Percentiles rank a stretch among this genome's conserved stretches.
Evolutionary conservation across 2,329 filamentous ascomycete species (phyloP).

Genomic region (Stachybotrys chartarum): DNA sequence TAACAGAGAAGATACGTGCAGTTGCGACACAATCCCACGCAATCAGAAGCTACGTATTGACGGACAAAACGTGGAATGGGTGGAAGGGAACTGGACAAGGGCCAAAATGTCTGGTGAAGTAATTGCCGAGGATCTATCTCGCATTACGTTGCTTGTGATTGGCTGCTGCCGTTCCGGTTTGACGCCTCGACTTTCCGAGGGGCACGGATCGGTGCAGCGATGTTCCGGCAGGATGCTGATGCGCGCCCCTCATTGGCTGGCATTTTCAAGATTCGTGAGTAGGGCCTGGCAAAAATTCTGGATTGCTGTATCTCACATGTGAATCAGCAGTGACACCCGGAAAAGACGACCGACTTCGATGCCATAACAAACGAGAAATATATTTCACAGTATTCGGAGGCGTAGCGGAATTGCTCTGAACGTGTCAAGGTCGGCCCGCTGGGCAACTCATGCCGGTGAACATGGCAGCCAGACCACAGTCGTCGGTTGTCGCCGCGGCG

Average conservation of each 20-base stretch:
- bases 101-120: not conserved
- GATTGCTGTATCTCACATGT: not conserved
- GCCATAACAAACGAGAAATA: too few relatives aligned
- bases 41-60: conserved; percentile 5
- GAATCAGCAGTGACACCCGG: not conserved
- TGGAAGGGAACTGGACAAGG: not conserved
- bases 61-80: conserved; percentile 6
- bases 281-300: not conserved
- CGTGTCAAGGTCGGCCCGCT: not conserved
- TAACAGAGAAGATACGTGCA: too few relatives aligned
- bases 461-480: conserved; percentile 10
- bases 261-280: not conserved
- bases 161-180: conserved; percentile 21
- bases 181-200: conserved; percentile 16
- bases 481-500: conserved; percentile 15
- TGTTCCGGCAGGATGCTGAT: conserved; percentile 6
- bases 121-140: conserved; percentile 43
- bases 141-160: conserved; percentile 39
- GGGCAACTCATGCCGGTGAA: not conserved
- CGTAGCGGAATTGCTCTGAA: too few relatives aligned
- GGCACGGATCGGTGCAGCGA: conserved; percentile 18
- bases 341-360: too few relatives aligned
- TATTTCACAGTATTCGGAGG: too few relatives aligned
- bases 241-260: conserved; percentile 20
- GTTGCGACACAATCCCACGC: not conserved